These are phyloP conservation scores for Allomyces javanicus DNA, from an alignment of 192 early-diverging fungal genomes.

Conservation along the genomic window DNA sequence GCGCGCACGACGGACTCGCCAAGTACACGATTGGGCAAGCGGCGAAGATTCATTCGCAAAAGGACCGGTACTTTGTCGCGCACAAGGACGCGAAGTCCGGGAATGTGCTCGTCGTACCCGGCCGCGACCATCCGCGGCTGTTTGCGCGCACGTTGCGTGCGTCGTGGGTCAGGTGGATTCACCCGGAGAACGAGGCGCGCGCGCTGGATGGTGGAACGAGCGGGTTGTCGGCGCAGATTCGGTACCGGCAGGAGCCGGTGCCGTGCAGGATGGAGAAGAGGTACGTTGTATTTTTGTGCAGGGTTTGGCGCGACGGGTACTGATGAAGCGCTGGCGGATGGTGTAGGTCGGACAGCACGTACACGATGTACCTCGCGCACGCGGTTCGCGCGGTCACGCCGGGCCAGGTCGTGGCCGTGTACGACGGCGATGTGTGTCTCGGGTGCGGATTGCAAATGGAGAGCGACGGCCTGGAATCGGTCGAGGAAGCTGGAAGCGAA, in stretches of 20 bases:
- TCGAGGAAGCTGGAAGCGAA: no score
- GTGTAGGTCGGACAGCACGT: background rate
- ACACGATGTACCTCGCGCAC: background rate
- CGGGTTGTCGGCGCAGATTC: conserved; percentile 25
- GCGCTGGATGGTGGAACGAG: conserved; percentile 1
- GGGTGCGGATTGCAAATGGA: background rate
- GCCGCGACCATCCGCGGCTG: conserved; percentile 15
- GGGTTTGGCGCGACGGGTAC: no score
- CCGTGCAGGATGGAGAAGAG: conserved; percentile 13
- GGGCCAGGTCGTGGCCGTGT: background rate
- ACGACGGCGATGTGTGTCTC: background rate
- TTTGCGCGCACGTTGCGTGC: conserved; percentile 7
- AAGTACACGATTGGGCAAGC: conserved; percentile 67
- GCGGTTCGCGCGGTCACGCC: background rate
- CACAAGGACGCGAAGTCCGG: conserved; percentile 2
- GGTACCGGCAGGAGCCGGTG: conserved; percentile 35
- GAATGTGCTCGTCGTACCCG: conserved; percentile 41
- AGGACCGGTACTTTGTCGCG: conserved; percentile 1
- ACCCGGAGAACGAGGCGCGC: conserved; percentile 7
- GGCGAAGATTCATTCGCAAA: conserved; percentile 27
- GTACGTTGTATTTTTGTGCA: background rate
- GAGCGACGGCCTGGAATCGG: no score
- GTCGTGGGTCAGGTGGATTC: conserved; percentile 25
- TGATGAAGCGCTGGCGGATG: no score
- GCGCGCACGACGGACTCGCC: conserved; percentile 40